phyloP scores from a whole-genome alignment of 2,329 filamentous ascomycete species.

The Monosporascus sp. region DNA sequence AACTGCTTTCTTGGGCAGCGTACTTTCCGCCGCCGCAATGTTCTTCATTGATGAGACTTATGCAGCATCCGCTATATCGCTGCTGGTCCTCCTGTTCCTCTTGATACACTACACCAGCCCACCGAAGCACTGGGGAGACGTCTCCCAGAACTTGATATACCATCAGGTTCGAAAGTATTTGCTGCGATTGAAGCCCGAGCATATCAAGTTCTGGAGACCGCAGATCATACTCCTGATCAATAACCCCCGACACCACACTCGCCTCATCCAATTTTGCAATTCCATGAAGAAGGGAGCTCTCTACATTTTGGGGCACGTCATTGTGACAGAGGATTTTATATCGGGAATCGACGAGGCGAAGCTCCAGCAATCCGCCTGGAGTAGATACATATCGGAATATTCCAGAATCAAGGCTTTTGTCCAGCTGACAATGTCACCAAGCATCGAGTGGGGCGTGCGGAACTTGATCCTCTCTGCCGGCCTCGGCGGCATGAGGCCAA shows the following conservation, averaged over 20 bases:
- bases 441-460: constrained; percentile 76
- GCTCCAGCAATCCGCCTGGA: constrained; percentile 75
- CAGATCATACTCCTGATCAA: constrained; percentile 83
- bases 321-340: constrained; percentile 78
- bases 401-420: constrained; percentile 86
- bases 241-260: constrained; percentile 73
- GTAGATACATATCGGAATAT: constrained; percentile 75
- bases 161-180: constrained; percentile 82
- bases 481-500: constrained; percentile 81
- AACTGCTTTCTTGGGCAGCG: constrained; percentile 67
- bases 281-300: constrained; percentile 82
- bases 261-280: constrained; percentile 86
- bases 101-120: constrained; percentile 81
- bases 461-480: constrained; percentile 79
- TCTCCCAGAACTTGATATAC: constrained; percentile 85
- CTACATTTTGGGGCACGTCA: constrained; percentile 82
- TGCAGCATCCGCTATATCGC: constrained; percentile 66
- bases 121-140: constrained; percentile 85
- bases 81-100: constrained; percentile 72
- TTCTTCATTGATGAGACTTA: constrained; percentile 84
- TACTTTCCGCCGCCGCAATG: constrained; percentile 78
- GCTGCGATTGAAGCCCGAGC: constrained; percentile 74
- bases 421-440: constrained; percentile 77
- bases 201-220: constrained; percentile 90
- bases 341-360: constrained; percentile 75